Conservation (phyloP, 495 filamentous ascomycete genomes). For the Astrocystis sublimbata region DNA sequence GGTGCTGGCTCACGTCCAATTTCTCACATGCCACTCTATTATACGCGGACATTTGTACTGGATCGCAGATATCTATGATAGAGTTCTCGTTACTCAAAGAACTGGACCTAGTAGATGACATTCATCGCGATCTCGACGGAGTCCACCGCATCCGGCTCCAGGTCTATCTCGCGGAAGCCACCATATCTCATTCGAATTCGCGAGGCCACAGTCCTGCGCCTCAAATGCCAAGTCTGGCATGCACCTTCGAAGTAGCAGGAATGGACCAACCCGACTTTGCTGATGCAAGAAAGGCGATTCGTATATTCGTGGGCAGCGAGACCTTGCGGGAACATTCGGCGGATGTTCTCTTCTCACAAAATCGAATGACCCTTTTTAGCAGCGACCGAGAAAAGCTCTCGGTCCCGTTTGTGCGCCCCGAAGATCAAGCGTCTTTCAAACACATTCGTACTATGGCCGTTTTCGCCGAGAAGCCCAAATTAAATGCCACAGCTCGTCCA, state of each 20-base stretch:
- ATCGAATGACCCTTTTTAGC: slow-evolving; percentile 81
- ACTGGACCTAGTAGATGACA: slow-evolving; percentile 66
- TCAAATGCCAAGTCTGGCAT: slow-evolving; percentile 76
- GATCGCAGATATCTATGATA: slow-evolving; percentile 81
- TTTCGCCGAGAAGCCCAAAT: slow-evolving; percentile 46
- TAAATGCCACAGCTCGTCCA: slow-evolving; percentile 53
- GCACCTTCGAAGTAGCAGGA: slow-evolving; percentile 72
- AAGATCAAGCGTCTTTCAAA: slow-evolving; percentile 79
- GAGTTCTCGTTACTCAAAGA: slow-evolving; percentile 70
- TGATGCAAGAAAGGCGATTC: slow-evolving; percentile 60
- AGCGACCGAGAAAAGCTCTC: slow-evolving; percentile 86
- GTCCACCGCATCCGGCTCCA: slow-evolving; percentile 69
- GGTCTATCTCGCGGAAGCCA: slow-evolving; percentile 88
- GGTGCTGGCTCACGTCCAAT: slow-evolving; percentile 87
- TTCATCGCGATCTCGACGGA: slow-evolving; percentile 63
- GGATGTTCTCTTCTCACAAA: slow-evolving; percentile 90
- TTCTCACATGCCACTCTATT: slow-evolving; percentile 85
- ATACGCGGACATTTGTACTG: slow-evolving; percentile 90
- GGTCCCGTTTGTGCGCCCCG: slow-evolving; percentile 90
- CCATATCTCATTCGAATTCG: slow-evolving; percentile 72
- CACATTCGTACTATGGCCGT: slow-evolving; percentile 63
- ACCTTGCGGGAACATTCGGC: slow-evolving; percentile 82
- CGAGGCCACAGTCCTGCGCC: slow-evolving; percentile 71
- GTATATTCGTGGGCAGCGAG: slow-evolving; percentile 86
- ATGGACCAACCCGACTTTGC: slow-evolving; percentile 43